Conservation (phyloP, 2,329 filamentous ascomycete genomes). For the Podosphaera leucotricha region DNA sequence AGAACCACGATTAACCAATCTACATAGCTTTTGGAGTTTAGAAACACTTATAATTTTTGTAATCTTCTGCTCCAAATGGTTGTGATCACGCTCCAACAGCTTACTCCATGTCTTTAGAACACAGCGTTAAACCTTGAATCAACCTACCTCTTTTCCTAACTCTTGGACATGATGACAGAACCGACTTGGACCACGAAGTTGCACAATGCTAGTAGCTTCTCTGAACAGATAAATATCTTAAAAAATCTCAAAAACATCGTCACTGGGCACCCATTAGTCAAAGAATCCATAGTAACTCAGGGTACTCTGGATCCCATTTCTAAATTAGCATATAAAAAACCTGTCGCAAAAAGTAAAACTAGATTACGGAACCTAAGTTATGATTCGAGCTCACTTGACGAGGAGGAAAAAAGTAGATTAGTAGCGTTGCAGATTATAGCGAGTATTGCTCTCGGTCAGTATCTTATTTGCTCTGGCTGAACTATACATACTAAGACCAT, state of each 20-base stretch:
- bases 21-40: too few species aligned
- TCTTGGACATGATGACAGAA: constrained; percentile 7
- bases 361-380: constrained; percentile 24
- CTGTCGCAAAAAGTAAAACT: constrained; percentile 21
- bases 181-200: constrained; percentile 33
- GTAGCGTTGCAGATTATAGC: constrained; percentile 70
- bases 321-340: constrained; percentile 22
- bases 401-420: constrained; percentile 44
- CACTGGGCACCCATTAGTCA: constrained; percentile 68
- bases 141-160: neutral
- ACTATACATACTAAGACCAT: neutral
- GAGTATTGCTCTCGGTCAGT: constrained; percentile 60
- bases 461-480: neutral
- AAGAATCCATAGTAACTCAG: constrained; percentile 50
- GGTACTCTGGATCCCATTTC: constrained; percentile 44
- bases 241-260: constrained; percentile 68
- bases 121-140: neutral
- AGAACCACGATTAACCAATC: too few species aligned
- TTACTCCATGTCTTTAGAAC: neutral
- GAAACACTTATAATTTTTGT: too few species aligned
- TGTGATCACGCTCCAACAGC: neutral
- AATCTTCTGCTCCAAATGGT: neutral
- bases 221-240: constrained; percentile 35
- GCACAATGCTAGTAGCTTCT: constrained; percentile 25
- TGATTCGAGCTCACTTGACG: constrained; percentile 20